Evolutionary conservation across 768 basidiomycete species (phyloP), one percentile per base, ranked within the genome.

Genomic region (Pulveroboletus sp.): DNA sequence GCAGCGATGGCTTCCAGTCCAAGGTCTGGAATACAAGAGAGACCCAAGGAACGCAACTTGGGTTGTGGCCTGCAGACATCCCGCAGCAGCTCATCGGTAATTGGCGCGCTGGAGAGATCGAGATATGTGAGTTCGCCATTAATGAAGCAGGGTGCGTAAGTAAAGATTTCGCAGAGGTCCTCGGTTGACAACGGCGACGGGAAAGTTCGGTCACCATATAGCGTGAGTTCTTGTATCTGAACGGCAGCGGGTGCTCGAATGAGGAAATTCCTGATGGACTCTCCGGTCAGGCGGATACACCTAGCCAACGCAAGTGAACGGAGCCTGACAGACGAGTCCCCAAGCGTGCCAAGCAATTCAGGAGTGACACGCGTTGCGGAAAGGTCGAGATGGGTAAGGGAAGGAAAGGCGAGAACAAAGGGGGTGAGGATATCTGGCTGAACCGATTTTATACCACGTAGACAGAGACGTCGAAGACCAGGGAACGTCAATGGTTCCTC

Each of bases 131-230:
- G 73, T 51, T 82, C 68, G 8, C 89, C 88, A 43, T 74, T 79
- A 10, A 71, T 66, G 72, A 99, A 89, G 60, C 88, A 91, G 1
- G 93, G 93, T 0, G 93, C 93, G 15, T 67, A 65, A 6, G 77
- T 72, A 39, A 97, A 66, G 39, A 97, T 81, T 21, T 81, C 75
- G 15, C 63, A 55, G 14, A 98, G 74, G 46, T 96, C 83, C 30
- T 79, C 76, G 46, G 70, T 72, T 7, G 79, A 75, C 30, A 97
- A 73, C 3, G 89, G 82, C 15, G 83, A 87, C 0, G 81, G 73
- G 69, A 87, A 93, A 0, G 93, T 91, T 68, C 76, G 77, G 62
- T 96, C 93, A 26, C 92, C 93, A 60, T 90, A 96, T 5, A 99
- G 77, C 50, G 88, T 89, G 30, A 99, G 76, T 62, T 98, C 90